Evolutionary conservation across 2,329 filamentous ascomycete species (phyloP), one percentile per base, ranked within the genome.

Genomic region (Sporothrix brunneoviolacea): DNA sequence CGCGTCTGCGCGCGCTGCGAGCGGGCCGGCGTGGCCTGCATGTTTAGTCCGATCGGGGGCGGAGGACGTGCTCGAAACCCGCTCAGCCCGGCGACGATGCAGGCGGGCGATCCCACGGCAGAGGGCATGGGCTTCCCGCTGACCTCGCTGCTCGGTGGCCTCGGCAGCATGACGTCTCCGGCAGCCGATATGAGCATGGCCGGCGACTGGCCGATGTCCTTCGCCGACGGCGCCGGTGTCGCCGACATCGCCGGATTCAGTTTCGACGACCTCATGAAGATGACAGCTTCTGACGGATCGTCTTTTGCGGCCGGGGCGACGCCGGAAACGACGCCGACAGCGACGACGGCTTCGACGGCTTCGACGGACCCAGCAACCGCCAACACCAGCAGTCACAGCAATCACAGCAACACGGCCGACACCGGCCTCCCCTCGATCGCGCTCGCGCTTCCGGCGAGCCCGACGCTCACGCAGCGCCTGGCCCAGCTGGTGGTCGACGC

Each of bases 21-120:
- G 19, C 74, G 69, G 55, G 70, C 70, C 19, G 61, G 63, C 27
- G 61, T 64, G 2, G 39, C 60, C 6, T 75, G 71, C 51, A 50
- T 70, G 39, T 75, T 71, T 56, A 75, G 71, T 32, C 71, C 72
- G 9, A 49, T 54, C 22, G 57, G 55, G 44, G 52, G 15, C n/a
- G n/a, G n/a, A n/a, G n/a, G n/a, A n/a, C n/a, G n/a, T n/a, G n/a
- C n/a, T n/a, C n/a, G n/a, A n/a, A n/a, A n/a, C n/a, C n/a, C n/a
- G n/a, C n/a, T n/a, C n/a, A n/a, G n/a, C n/a, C n/a, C n/a, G n/a
- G n/a, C n/a, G n/a, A n/a, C n/a, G n/a, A n/a, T n/a, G n/a, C n/a
- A n/a, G n/a, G n/a, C n/a, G n/a, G n/a, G n/a, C n/a, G n/a, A n/a
- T n/a, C n/a, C n/a, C n/a, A n/a, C n/a, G n/a, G n/a, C n/a, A n/a